Conservation (phyloP, 345 rosid genomes). For the Gossypium australe region DNA sequence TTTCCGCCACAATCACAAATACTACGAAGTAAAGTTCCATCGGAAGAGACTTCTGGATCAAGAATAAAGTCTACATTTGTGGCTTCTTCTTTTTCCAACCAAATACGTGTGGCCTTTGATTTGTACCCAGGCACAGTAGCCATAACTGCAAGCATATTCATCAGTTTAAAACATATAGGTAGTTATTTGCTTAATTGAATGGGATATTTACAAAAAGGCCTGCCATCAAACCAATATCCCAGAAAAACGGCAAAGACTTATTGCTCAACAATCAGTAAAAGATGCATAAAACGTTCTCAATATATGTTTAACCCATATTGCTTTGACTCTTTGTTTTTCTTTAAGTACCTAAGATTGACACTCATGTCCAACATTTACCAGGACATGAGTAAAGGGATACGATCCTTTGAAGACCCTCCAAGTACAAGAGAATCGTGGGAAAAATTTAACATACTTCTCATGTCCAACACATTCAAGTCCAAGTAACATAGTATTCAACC, state of each 20-base stretch:
- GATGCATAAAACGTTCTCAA: neutral
- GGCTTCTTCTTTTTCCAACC: constrained; percentile 53
- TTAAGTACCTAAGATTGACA: neutral
- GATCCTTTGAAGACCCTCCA: neutral
- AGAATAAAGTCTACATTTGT: constrained; percentile 68
- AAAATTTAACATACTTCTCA: neutral
- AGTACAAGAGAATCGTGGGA: neutral
- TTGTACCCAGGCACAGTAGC: constrained; percentile 70
- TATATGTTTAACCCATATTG: neutral
- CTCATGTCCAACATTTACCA: neutral
- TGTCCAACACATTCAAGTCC: neutral
- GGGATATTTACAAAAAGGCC: neutral
- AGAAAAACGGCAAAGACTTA: neutral
- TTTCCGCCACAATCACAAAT: constrained; percentile 34
- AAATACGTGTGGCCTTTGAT: constrained; percentile 54
- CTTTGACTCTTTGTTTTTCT: neutral
- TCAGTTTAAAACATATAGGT: neutral
- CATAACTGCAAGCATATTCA: constrained; percentile 39
- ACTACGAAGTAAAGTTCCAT: constrained; percentile 31
- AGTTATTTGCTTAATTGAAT: neutral
- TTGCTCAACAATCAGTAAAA: neutral
- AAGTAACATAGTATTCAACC: neutral
- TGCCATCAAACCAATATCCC: neutral
- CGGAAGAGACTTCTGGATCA: constrained; percentile 42
- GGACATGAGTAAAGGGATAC: neutral